Percentiles rank a stretch among this genome's conserved stretches.
Conservation (phyloP, 306 rosid genomes). For the Vigna hirtella region DNA sequence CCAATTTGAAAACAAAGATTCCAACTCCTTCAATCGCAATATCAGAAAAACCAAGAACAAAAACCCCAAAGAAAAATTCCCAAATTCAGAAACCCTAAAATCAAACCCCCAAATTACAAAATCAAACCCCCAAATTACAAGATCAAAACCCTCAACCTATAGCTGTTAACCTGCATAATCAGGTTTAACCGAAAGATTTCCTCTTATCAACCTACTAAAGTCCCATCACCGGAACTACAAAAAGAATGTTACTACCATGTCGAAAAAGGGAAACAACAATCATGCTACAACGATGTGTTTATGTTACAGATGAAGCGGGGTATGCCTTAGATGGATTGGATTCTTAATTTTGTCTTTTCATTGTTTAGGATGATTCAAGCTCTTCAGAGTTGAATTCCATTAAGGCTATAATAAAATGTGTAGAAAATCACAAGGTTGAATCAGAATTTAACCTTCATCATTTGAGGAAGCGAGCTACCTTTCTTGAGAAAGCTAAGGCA, state of each 20-base stretch:
- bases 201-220: constrained; percentile 66
- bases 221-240: constrained; percentile 62
- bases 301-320: not conserved
- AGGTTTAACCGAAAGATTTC: constrained; percentile 74
- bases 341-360: constrained; percentile 28
- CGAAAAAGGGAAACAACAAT: constrained; percentile 62
- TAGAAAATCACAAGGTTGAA: constrained; percentile 86
- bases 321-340: constrained; percentile 15
- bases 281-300: constrained; percentile 59
- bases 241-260: constrained; percentile 53
- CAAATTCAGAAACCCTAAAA: too few relatives aligned
- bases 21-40: too few relatives aligned
- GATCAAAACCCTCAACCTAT: too few relatives aligned
- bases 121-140: too few relatives aligned
- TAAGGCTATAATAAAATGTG: constrained; percentile 74
- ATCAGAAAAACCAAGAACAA: too few relatives aligned
- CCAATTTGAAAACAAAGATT: too few relatives aligned
- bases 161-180: constrained; percentile 33
- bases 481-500: constrained; percentile 64
- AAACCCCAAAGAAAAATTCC: too few relatives aligned
- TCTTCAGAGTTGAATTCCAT: constrained; percentile 66
- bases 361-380: constrained; percentile 70
- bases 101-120: too few relatives aligned
- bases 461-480: constrained; percentile 61
- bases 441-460: constrained; percentile 65